These are phyloP conservation scores for Zalerion maritima DNA, from an alignment of 495 filamentous ascomycete species.

Conservation along the genomic window DNA sequence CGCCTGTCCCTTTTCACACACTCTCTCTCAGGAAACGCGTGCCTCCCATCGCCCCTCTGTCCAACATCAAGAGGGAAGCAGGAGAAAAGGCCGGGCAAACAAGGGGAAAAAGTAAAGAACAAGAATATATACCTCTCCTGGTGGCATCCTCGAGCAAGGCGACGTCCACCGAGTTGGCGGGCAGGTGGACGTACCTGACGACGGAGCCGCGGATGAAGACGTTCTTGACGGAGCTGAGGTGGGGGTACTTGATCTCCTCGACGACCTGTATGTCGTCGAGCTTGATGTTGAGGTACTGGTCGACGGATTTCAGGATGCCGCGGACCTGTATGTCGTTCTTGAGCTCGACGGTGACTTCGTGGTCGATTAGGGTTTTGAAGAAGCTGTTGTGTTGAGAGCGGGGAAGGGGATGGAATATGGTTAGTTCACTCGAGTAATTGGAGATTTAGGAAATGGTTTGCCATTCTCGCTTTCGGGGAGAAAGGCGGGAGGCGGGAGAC, in stretches of 20 bases:
- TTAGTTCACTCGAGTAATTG: not conserved
- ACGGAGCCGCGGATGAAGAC: conserved; percentile 96
- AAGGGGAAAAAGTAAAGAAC: not conserved
- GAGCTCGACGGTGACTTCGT: conserved; percentile 88
- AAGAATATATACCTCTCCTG: conserved; percentile 57
- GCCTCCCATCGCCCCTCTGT: too few relatives aligned
- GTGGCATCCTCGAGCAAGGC: conserved; percentile 91
- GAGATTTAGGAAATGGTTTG: not conserved
- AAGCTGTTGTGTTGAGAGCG: too few relatives aligned
- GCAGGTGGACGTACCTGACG: conserved; percentile 88
- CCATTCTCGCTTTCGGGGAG: not conserved
- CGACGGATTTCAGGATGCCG: conserved; percentile 87
- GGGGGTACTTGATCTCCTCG: conserved; percentile 84
- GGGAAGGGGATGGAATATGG: too few relatives aligned
- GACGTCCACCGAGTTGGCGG: conserved; percentile 74
- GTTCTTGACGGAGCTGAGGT: conserved; percentile 88
- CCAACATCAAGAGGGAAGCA: too few relatives aligned
- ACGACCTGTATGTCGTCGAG: conserved; percentile 85
- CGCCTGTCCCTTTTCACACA: too few relatives aligned
- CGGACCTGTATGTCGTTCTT: conserved; percentile 97
- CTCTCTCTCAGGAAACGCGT: too few relatives aligned
- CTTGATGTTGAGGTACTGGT: conserved; percentile 99
- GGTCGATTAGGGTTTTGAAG: conserved; percentile 98
- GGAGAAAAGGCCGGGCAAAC: not conserved
- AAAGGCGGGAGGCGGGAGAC: not conserved